phyloP scores from a whole-genome alignment of 1,284 basidiomycete genomes.

The Sporisorium exsertum region DNA sequence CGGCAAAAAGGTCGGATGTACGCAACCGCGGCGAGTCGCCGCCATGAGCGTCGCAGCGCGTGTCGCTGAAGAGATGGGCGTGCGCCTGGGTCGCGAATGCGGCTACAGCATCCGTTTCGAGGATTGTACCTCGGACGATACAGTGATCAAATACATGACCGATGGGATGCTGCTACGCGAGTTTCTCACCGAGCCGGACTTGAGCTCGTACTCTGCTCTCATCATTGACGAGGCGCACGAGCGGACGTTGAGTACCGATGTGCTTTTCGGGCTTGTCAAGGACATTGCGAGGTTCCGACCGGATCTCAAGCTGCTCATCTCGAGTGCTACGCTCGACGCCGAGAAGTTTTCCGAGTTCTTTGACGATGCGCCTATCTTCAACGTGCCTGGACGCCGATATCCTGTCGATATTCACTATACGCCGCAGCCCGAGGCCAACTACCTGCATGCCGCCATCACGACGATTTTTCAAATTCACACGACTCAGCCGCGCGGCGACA shows the following conservation, averaged over 20 bases:
- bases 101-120: conserved; percentile 97
- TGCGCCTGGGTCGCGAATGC: conserved; percentile 94
- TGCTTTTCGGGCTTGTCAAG: conserved; percentile 68
- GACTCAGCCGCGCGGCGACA: conserved; percentile 97
- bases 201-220: conserved; percentile 62
- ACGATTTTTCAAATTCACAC: conserved; percentile 99
- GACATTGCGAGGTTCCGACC: conserved; percentile 67
- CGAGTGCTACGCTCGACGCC: conserved; percentile 66
- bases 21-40: conserved; percentile 96
- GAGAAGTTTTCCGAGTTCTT: conserved; percentile 68
- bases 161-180: conserved; percentile 69
- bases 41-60: conserved; percentile 99
- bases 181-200: conserved; percentile 67
- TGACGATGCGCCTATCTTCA: conserved; percentile 68
- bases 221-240: conserved; percentile 70
- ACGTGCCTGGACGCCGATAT: conserved; percentile 93
- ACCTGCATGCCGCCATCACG: conserved; percentile 97
- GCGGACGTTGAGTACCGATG: conserved; percentile 67
- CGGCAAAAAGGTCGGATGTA: conserved; percentile 91
- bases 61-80: conserved; percentile 98
- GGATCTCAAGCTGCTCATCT: conserved; percentile 66
- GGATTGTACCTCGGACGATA: conserved; percentile 93
- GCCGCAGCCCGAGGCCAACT: conserved; percentile 74
- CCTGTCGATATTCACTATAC: conserved; percentile 98
- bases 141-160: conserved; percentile 69